A percentile compares a stretch with the other conserved stretches of the same genome.
These are phyloP conservation scores for Trametes elegans DNA, from an alignment of 768 basidiomycete genomes.

Conservation along the genomic window DNA sequence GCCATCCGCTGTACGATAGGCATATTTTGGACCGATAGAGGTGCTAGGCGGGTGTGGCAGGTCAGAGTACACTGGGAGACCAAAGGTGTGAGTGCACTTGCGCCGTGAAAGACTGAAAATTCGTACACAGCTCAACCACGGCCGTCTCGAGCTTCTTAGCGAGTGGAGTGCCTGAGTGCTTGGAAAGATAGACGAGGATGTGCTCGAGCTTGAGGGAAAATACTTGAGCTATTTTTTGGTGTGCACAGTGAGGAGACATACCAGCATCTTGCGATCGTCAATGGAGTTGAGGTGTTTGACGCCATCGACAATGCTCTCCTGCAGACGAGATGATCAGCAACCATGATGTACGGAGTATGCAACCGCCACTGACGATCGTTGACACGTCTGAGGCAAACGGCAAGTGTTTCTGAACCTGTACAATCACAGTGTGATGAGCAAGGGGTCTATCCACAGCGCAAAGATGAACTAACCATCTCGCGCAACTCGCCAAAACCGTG, in stretches of 20 bases:
- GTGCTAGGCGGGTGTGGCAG: slow-evolving; percentile 77
- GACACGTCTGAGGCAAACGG: slow-evolving; percentile 37
- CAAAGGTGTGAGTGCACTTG: not conserved
- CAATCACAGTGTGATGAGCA: not conserved
- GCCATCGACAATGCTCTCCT: slow-evolving; percentile 63
- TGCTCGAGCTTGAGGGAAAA: slow-evolving; percentile 59
- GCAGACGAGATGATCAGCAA: not conserved
- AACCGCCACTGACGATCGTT: slow-evolving; percentile 38
- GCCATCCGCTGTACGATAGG: slow-evolving; percentile 77
- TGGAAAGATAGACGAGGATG: slow-evolving; percentile 59
- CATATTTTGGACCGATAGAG: slow-evolving; percentile 56
- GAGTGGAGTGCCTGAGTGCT: slow-evolving; percentile 46
- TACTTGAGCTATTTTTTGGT: not conserved
- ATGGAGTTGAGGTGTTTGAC: slow-evolving; percentile 58
- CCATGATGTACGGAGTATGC: not conserved
- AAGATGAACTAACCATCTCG: slow-evolving; percentile 37
- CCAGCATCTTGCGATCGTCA: slow-evolving; percentile 78
- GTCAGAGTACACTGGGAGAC: slow-evolving; percentile 71
- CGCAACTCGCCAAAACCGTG: slow-evolving; percentile 38
- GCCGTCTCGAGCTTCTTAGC: slow-evolving; percentile 39
- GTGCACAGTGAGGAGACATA: slow-evolving; percentile 34
- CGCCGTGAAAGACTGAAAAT: not conserved
- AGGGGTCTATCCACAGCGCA: no score
- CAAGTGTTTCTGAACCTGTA: slow-evolving; percentile 45
- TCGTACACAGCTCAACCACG: slow-evolving; percentile 56